Conservation (phyloP, 768 basidiomycete genomes). For the Calocybe indica region DNA sequence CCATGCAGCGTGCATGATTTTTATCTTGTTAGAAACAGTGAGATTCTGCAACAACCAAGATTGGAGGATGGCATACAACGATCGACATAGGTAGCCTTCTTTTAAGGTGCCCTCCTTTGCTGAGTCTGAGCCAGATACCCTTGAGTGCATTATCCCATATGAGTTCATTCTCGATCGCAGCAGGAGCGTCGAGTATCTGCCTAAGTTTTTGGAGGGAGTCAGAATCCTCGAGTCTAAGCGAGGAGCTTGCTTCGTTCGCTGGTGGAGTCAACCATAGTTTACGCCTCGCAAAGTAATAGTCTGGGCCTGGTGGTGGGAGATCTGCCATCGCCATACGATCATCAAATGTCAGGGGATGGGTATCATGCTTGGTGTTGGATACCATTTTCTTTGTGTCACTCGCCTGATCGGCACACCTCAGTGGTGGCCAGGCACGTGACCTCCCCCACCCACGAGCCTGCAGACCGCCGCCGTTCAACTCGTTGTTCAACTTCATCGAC, state of each 20-base stretch:
- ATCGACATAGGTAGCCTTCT: slow-evolving; percentile 54
- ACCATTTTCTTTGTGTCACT: not conserved
- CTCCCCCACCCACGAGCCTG: too few relatives aligned
- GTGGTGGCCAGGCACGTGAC: too few relatives aligned
- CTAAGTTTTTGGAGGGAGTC: slow-evolving; percentile 43
- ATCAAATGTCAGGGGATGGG: slow-evolving; percentile 25
- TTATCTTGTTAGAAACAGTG: slow-evolving; percentile 40
- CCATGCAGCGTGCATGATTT: slow-evolving; percentile 72
- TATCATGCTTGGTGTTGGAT: slow-evolving; percentile 1
- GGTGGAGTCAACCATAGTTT: slow-evolving; percentile 50
- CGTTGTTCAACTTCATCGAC: slow-evolving; percentile 23
- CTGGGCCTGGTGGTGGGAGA: slow-evolving; percentile 60
- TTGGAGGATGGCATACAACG: slow-evolving; percentile 42
- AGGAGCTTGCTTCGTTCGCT: slow-evolving; percentile 10
- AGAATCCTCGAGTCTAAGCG: slow-evolving; percentile 17
- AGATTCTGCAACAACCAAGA: slow-evolving; percentile 10
- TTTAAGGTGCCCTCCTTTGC: slow-evolving; percentile 52
- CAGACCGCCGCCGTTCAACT: too few relatives aligned
- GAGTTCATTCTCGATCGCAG: slow-evolving; percentile 41
- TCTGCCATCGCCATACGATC: slow-evolving; percentile 27
- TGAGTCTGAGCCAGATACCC: slow-evolving; percentile 59
- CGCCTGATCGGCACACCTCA: too few relatives aligned
- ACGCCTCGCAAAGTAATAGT: slow-evolving; percentile 56
- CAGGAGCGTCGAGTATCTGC: slow-evolving; percentile 39
- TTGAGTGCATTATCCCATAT: slow-evolving; percentile 54